A percentile compares a stretch with the other conserved stretches of the same genome.
Evolutionary conservation across 306 rosid species (phyloP).

Genomic region (Vachellia collinsii): DNA sequence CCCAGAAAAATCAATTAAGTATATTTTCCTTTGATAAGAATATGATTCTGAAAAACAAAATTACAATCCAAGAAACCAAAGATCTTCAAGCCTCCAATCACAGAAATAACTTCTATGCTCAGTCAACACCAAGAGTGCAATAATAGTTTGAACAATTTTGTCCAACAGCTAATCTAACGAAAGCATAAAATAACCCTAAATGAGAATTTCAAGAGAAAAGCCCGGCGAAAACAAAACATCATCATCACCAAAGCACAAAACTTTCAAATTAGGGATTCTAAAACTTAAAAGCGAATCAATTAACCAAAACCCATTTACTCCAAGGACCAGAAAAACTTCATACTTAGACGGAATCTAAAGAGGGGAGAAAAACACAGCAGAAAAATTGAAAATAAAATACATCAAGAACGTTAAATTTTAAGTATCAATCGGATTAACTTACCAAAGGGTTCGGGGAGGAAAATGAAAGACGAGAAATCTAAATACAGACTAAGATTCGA

Average conservation of each 20-base stretch:
- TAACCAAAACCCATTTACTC: constrained; percentile 1
- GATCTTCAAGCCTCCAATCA: constrained; percentile 7
- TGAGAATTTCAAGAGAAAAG: not conserved
- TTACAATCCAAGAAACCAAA: not conserved
- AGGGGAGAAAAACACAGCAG: not conserved
- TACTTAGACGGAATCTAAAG: not conserved
- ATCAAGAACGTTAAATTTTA: constrained; percentile 1
- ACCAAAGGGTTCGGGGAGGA: constrained; percentile 27
- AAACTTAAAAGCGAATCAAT: not conserved
- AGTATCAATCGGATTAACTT: constrained; percentile 14
- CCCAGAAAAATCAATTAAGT: not conserved
- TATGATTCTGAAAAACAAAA: not conserved
- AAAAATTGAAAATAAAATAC: not conserved
- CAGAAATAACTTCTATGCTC: not conserved
- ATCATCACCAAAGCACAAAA: constrained; percentile 17
- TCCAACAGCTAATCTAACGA: not conserved
- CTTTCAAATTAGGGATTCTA: constrained; percentile 21
- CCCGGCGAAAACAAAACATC: not conserved
- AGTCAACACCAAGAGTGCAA: not conserved
- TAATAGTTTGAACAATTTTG: not conserved
- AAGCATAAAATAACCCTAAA: constrained; percentile 28
- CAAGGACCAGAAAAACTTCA: constrained; percentile 1
- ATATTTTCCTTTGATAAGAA: not conserved
- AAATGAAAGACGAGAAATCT: constrained; percentile 1
- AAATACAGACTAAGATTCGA: constrained; percentile 16